Evolutionary conservation across 345 rosid species (phyloP).

Genomic region (Moringa oleifera): DNA sequence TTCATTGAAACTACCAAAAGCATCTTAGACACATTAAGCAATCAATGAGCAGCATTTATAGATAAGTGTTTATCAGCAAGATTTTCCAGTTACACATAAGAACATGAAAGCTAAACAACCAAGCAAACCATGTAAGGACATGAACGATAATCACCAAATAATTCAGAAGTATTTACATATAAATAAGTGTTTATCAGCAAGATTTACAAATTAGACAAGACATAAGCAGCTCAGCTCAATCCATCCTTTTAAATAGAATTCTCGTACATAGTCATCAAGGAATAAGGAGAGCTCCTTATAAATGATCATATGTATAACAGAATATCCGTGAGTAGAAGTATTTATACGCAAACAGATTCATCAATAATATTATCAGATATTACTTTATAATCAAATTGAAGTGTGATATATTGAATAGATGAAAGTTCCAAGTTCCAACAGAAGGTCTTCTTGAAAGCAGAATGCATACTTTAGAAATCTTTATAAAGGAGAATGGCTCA

Average conservation of each 20-base stretch:
- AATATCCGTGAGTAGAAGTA: no score
- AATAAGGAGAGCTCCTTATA: no score
- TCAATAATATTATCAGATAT: no score
- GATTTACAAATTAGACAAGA: not conserved
- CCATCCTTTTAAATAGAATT: not conserved
- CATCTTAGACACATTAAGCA: constrained; percentile 2
- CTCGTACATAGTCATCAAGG: no score
- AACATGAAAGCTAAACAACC: no score
- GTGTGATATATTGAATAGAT: not conserved
- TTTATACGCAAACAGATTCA: no score
- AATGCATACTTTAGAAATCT: not conserved
- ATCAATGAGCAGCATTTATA: constrained; percentile 12
- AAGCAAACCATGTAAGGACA: no score
- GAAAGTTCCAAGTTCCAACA: not conserved
- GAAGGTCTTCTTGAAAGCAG: not conserved
- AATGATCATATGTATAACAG: no score
- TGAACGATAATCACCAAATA: no score
- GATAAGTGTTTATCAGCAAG: no score
- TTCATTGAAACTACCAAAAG: constrained; percentile 8
- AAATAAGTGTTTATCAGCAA: not conserved
- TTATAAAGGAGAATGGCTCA: not conserved
- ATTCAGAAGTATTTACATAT: not conserved
- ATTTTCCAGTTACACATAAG: no score
- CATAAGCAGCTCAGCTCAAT: not conserved
- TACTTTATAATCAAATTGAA: not conserved